Conservation (phyloP, 2,329 filamentous ascomycete species). For the Blumeriella jaapii region DNA sequence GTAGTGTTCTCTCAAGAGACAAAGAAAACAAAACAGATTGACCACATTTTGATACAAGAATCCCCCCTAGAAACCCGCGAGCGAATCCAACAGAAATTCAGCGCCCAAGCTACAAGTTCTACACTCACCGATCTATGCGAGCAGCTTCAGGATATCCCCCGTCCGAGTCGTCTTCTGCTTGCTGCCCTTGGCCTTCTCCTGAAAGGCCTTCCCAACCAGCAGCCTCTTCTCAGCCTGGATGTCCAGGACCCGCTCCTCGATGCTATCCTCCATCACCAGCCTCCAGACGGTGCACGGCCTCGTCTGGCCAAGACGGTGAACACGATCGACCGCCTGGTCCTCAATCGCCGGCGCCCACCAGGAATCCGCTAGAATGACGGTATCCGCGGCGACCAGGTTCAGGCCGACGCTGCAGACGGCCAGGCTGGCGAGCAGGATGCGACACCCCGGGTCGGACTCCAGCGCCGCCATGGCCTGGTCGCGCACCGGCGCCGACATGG, state of each 20-base stretch:
- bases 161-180: slow-evolving; percentile 43
- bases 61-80: background rate
- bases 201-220: slow-evolving; percentile 67
- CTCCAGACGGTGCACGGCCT: slow-evolving; percentile 69
- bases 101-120: background rate
- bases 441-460: slow-evolving; percentile 53
- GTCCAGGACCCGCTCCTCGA: slow-evolving; percentile 71
- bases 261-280: slow-evolving; percentile 65
- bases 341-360: slow-evolving; percentile 95
- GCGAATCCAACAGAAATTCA: no score
- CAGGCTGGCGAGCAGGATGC: slow-evolving; percentile 71
- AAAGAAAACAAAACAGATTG: background rate
- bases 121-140: slow-evolving; percentile 2
- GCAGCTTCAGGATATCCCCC: slow-evolving; percentile 40
- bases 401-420: slow-evolving; percentile 76
- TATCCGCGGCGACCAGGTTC: slow-evolving; percentile 77
- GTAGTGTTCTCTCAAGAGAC: background rate
- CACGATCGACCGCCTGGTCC: slow-evolving; percentile 81
- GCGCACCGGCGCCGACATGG: slow-evolving; percentile 59
- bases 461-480: slow-evolving; percentile 60
- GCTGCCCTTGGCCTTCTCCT: slow-evolving; percentile 53
- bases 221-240: slow-evolving; percentile 71
- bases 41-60: slow-evolving; percentile 1
- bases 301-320: slow-evolving; percentile 76
- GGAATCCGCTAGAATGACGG: slow-evolving; percentile 70